These are phyloP conservation scores for Aspergillus hortae DNA, from an alignment of 2,329 filamentous ascomycete species.

Conservation along the genomic window DNA sequence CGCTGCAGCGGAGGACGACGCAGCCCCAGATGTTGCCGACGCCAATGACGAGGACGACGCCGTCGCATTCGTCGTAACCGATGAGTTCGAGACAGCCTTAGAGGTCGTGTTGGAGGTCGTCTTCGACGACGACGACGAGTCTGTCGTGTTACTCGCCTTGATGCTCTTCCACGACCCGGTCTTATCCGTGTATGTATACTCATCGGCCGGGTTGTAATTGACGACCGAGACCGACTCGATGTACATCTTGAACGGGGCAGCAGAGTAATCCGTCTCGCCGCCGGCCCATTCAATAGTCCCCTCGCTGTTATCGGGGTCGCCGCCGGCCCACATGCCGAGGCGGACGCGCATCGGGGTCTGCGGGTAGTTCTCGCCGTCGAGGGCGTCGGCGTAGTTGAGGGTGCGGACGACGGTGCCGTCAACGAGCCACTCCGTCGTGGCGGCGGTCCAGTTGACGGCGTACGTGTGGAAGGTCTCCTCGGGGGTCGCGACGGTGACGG, in stretches of 20 bases:
- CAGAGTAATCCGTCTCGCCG: conserved; percentile 62
- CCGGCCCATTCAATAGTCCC: conserved; percentile 67
- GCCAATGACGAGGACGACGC: not conserved
- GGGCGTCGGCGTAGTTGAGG: conserved; percentile 57
- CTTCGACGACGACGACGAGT: not conserved
- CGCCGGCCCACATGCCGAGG: conserved; percentile 67
- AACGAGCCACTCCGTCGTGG: conserved; percentile 62
- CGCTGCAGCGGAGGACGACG: not conserved
- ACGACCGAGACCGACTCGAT: not conserved
- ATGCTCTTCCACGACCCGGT: conserved; percentile 3
- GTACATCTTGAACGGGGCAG: conserved; percentile 70
- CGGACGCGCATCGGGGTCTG: conserved; percentile 71
- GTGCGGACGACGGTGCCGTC: conserved; percentile 61
- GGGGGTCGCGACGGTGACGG: conserved; percentile 64
- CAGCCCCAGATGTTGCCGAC: not conserved
- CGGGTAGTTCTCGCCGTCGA: conserved; percentile 59
- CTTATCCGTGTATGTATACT: conserved; percentile 1
- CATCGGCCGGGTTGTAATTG: conserved; percentile 3
- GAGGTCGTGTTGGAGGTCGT: not conserved
- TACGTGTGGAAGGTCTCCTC: conserved; percentile 45
- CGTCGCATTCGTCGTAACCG: not conserved
- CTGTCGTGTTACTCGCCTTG: not conserved
- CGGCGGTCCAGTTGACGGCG: conserved; percentile 62
- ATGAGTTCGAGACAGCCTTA: not conserved
- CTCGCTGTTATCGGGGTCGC: conserved; percentile 40